A percentile compares a stretch with the other conserved stretches of the same genome.
Evolutionary conservation across 2,329 filamentous ascomycete species (phyloP).

Genomic region (Zymoseptoria pseudotritici): DNA sequence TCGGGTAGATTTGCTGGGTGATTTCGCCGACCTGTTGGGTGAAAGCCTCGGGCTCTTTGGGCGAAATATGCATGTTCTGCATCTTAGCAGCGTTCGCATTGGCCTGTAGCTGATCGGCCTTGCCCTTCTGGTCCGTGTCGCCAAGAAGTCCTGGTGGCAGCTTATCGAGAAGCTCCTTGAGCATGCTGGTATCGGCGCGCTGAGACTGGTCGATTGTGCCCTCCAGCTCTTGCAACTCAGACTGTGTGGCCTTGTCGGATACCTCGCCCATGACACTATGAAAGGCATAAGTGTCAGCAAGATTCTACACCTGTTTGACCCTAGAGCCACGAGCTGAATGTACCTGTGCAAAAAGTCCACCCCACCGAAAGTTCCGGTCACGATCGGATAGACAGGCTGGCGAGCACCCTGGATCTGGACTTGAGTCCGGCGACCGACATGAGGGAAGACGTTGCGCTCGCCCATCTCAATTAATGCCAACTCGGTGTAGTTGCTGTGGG

Average conservation of each 20-base stretch:
- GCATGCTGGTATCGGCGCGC: slow-evolving; percentile 61
- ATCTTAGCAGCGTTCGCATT: slow-evolving; percentile 70
- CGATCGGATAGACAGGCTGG: slow-evolving; percentile 64
- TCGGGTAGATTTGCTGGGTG: slow-evolving; percentile 75
- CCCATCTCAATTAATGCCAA: slow-evolving; percentile 81
- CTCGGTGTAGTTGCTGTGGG: slow-evolving; percentile 89
- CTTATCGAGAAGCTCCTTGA: slow-evolving; percentile 72
- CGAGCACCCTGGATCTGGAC: slow-evolving; percentile 62
- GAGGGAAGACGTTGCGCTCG: slow-evolving; percentile 73
- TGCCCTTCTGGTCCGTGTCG: slow-evolving; percentile 62
- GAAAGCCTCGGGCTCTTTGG: slow-evolving; percentile 75
- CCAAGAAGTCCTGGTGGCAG: slow-evolving; percentile 77
- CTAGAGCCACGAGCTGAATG: no score
- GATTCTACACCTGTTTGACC: no score
- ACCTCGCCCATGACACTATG: slow-evolving; percentile 76
- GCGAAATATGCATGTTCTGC: slow-evolving; percentile 65
- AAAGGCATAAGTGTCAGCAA: slow-evolving; percentile 33
- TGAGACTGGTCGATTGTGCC: slow-evolving; percentile 62
- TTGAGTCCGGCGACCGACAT: slow-evolving; percentile 69
- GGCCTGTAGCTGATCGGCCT: slow-evolving; percentile 71
- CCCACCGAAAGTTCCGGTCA: slow-evolving; percentile 85
- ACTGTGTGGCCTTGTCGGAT: slow-evolving; percentile 83
- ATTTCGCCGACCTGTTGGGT: slow-evolving; percentile 67
- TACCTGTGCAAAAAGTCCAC: no score
- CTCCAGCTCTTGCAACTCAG: slow-evolving; percentile 82